Conservation (phyloP, 306 rosid genomes). For the Gillenia trifoliata region DNA sequence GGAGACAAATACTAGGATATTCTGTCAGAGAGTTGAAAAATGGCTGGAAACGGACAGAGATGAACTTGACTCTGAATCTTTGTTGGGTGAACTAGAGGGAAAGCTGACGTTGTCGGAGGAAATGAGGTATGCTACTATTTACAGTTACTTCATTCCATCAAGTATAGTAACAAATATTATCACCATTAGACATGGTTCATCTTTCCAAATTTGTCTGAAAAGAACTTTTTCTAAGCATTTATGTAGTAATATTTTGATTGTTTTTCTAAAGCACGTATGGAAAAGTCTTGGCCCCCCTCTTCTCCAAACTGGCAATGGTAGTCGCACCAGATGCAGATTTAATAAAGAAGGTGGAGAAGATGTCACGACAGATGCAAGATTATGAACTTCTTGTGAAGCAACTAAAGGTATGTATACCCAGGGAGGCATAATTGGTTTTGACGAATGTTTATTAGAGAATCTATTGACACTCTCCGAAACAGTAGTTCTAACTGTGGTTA, state of each 20-base stretch:
- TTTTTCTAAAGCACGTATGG: constrained; percentile 45
- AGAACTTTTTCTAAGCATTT: neutral
- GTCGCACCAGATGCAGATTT: constrained; percentile 34
- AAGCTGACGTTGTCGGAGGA: constrained; percentile 25
- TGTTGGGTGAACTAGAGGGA: constrained; percentile 25
- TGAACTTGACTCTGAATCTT: constrained; percentile 19
- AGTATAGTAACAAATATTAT: neutral
- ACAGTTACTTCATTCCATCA: constrained; percentile 7
- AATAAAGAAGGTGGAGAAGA: constrained; percentile 35
- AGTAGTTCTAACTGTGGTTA: neutral
- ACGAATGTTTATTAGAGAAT: neutral
- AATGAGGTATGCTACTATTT: constrained; percentile 41
- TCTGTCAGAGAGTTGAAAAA: constrained; percentile 54
- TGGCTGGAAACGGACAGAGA: constrained; percentile 46
- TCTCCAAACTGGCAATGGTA: constrained; percentile 38
- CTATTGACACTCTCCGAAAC: neutral
- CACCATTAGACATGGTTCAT: neutral
- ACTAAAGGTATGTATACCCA: constrained; percentile 57
- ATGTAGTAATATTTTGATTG: neutral
- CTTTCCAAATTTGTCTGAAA: neutral
- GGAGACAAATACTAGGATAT: constrained; percentile 36
- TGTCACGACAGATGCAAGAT: constrained; percentile 46
- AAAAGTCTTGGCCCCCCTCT: constrained; percentile 43
- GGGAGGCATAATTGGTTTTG: neutral
- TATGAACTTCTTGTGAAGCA: constrained; percentile 67